Conservation (phyloP, 2,329 filamentous ascomycete genomes). For the Paecilomyces dactylethromorphus region DNA sequence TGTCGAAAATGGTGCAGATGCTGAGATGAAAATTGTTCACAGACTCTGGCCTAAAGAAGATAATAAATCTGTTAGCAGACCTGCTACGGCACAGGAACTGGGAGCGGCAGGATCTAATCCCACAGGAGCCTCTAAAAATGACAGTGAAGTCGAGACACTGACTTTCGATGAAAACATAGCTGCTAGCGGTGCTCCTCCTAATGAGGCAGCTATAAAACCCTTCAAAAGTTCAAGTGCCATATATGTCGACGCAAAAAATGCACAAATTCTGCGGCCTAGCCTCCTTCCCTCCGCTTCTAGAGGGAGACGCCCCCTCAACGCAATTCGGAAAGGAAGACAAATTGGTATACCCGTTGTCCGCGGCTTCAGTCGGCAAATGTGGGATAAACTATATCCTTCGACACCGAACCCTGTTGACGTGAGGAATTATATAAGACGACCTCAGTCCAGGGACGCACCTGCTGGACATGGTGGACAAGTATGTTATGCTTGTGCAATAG, state of each 20-base stretch:
- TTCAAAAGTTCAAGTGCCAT: conserved; percentile 77
- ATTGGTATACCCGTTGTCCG: conserved; percentile 84
- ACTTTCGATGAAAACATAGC: conserved; percentile 34
- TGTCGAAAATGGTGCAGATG: conserved; percentile 78
- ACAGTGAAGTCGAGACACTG: conserved; percentile 2
- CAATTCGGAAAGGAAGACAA: conserved; percentile 74
- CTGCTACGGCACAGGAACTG: conserved; percentile 31
- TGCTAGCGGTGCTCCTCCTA: conserved; percentile 33
- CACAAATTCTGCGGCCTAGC: conserved; percentile 80
- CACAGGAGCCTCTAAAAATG: conserved; percentile 8
- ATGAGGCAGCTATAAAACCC: conserved; percentile 44
- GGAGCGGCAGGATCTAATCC: conserved; percentile 18
- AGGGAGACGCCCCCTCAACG: conserved; percentile 70
- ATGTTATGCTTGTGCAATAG: conserved; percentile 53
- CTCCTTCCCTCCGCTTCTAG: conserved; percentile 81
- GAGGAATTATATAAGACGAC: conserved; percentile 35
- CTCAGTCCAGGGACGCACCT: conserved; percentile 23
- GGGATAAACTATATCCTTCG: conserved; percentile 65
- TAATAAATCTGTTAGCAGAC: conserved; percentile 27
- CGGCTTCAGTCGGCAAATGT: conserved; percentile 72
- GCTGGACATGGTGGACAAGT: conserved; percentile 21
- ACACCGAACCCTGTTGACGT: conserved; percentile 36
- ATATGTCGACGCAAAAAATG: conserved; percentile 69
- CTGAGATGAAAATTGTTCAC: conserved; percentile 86
- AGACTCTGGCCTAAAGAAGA: conserved; percentile 66